Conservation (phyloP, 1,284 basidiomycete genomes). For the Rhodotorula mucilaginosa region DNA sequence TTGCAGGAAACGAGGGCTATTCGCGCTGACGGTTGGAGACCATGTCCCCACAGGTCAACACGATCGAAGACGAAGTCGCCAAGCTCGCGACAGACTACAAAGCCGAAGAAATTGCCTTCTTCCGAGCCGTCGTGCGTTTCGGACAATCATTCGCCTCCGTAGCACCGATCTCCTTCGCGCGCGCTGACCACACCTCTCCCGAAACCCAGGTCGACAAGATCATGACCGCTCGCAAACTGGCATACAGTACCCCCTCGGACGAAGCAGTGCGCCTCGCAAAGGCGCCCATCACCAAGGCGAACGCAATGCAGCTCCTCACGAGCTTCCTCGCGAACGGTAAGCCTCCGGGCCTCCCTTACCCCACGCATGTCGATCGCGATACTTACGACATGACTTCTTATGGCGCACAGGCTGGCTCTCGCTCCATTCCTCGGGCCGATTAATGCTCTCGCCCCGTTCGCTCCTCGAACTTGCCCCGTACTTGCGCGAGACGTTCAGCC, state of each 20-base stretch:
- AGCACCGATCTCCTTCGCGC: neutral
- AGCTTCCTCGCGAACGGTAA: conserved; percentile 76
- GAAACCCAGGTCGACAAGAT: conserved; percentile 87
- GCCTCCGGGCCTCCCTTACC: neutral
- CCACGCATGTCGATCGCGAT: no score
- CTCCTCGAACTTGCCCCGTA: conserved; percentile 71
- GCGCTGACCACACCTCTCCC: neutral
- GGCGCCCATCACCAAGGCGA: conserved; percentile 67
- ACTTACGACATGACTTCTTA: neutral
- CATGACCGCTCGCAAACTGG: conserved; percentile 69
- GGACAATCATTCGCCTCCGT: neutral
- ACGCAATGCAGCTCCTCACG: conserved; percentile 61
- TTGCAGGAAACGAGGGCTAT: neutral
- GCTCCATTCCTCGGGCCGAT: conserved; percentile 46
- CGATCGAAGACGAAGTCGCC: conserved; percentile 66
- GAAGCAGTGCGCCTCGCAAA: conserved; percentile 63
- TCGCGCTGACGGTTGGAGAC: neutral
- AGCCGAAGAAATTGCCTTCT: conserved; percentile 71
- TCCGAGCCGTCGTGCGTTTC: conserved; percentile 68
- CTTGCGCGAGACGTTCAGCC: conserved; percentile 68
- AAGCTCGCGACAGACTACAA: conserved; percentile 78
- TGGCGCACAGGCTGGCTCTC: conserved; percentile 38
- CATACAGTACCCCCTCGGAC: conserved; percentile 71
- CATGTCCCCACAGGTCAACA: conserved; percentile 61
- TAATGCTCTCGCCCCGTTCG: conserved; percentile 71